These are phyloP conservation scores for Kockiozyma suomiensis DNA, from an alignment of 805 yeast species.

Conservation along the genomic window DNA sequence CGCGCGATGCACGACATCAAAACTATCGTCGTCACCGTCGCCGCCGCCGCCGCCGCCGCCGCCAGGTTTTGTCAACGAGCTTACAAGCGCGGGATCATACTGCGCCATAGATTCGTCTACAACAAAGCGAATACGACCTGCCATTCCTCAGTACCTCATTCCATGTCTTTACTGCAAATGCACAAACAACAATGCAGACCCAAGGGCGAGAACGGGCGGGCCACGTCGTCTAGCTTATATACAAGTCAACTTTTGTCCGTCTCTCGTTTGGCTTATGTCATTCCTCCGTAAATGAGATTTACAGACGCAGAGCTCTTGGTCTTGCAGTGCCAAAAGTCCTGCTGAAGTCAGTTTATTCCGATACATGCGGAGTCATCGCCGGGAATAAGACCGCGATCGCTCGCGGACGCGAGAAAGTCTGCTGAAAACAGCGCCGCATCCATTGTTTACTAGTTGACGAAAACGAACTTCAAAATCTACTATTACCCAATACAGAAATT, in stretches of 20 bases:
- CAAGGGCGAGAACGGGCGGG: too few species aligned
- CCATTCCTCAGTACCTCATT: not conserved
- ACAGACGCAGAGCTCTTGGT: too few species aligned
- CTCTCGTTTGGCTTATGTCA: too few species aligned
- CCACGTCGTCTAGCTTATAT: too few species aligned
- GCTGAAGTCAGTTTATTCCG: too few species aligned
- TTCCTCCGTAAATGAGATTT: too few species aligned
- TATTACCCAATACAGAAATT: too few species aligned
- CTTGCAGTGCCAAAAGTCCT: too few species aligned
- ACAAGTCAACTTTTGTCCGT: too few species aligned
- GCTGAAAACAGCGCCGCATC: not conserved
- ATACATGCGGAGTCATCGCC: conserved; percentile 1
- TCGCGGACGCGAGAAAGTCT: too few species aligned
- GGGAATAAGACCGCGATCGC: not conserved
- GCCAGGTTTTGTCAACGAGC: too few species aligned
- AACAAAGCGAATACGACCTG: conserved; percentile 17
- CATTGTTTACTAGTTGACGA: not conserved
- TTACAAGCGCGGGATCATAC: not conserved
- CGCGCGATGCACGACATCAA: conserved; percentile 25
- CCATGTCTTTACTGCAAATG: not conserved
- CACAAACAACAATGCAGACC: not conserved
- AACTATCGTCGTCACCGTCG: conserved; percentile 2
- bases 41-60: not conserved
- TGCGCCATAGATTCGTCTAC: conserved; percentile 7
- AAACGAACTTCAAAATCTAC: not conserved